These are phyloP conservation scores for Apiotrichum sp. DNA, from an alignment of 1,284 basidiomycete genomes.

Conservation along the genomic window DNA sequence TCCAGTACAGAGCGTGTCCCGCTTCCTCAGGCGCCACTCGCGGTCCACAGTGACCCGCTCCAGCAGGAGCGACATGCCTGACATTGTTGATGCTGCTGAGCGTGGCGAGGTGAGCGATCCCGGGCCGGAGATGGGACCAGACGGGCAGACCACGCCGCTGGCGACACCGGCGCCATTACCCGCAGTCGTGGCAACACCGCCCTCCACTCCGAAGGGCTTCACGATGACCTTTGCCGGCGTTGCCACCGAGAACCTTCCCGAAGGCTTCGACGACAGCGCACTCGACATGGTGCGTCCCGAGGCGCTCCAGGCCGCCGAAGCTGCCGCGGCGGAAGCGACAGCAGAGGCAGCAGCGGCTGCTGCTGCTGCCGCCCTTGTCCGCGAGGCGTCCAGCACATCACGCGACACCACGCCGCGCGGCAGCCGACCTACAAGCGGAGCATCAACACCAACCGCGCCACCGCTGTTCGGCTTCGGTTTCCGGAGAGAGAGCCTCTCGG, in stretches of 20 bases:
- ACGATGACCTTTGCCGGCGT: slow-evolving; percentile 16
- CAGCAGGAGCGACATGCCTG: too few relatives aligned
- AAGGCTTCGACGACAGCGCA: slow-evolving; percentile 8
- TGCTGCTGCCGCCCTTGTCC: background rate
- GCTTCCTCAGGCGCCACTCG: background rate
- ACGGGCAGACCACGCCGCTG: background rate
- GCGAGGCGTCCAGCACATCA: background rate
- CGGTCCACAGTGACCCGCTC: background rate
- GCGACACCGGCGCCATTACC: background rate
- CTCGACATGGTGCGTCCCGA: slow-evolving; percentile 11
- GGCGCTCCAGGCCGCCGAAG: slow-evolving; percentile 3
- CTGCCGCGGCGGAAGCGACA: background rate
- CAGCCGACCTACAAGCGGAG: background rate
- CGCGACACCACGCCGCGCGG: background rate
- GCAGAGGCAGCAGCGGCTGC: background rate
- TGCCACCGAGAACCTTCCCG: slow-evolving; percentile 6
- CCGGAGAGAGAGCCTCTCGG: too few relatives aligned
- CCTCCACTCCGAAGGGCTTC: background rate
- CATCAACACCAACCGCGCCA: too few relatives aligned
- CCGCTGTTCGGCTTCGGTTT: too few relatives aligned
- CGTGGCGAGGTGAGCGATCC: too few relatives aligned
- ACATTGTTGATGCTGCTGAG: too few relatives aligned
- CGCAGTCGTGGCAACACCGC: background rate
- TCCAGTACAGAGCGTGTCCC: background rate
- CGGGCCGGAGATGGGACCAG: too few relatives aligned